phyloP scores from a whole-genome alignment of 106 monocot species.

The Allium cepa region DNA sequence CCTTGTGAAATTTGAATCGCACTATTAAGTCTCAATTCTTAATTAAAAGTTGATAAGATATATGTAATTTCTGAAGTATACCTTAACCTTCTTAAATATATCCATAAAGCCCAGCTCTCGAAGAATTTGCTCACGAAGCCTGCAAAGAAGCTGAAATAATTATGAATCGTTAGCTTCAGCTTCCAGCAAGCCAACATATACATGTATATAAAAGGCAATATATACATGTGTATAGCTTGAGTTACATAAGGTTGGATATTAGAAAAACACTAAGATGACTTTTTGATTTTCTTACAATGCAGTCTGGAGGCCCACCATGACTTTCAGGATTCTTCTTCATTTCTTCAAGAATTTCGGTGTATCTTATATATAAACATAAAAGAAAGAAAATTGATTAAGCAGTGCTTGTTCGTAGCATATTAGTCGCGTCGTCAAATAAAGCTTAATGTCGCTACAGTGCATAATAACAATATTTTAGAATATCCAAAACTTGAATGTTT shows the following conservation, averaged over 20 bases:
- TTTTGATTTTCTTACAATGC: conserved; percentile 52
- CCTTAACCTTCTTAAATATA: conserved; percentile 99
- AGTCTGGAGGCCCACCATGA: conserved; percentile 97
- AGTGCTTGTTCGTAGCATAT: background rate
- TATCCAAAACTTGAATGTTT: no score
- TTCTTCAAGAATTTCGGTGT: conserved; percentile 85
- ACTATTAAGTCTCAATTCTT: background rate
- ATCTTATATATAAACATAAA: conserved; percentile 34
- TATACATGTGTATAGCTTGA: no score
- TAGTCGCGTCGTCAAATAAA: background rate
- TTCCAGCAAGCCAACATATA: no score
- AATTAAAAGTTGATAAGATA: background rate
- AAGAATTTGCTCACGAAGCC: conserved; percentile 79
- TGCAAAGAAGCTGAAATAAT: conserved; percentile 71
- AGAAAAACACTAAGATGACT: background rate
- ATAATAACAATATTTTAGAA: background rate
- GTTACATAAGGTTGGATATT: no score
- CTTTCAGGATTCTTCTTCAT: conserved; percentile 91
- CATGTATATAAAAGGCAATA: no score
- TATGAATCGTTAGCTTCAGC: no score
- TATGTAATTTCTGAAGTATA: conserved; percentile 6
- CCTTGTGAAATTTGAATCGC: conserved; percentile 24
- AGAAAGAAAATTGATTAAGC: background rate
- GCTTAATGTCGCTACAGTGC: background rate
- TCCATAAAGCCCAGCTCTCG: conserved; percentile 89